Evolutionary conservation across 768 basidiomycete genomes (phyloP).

Genomic region (Fomitopsis serialis): DNA sequence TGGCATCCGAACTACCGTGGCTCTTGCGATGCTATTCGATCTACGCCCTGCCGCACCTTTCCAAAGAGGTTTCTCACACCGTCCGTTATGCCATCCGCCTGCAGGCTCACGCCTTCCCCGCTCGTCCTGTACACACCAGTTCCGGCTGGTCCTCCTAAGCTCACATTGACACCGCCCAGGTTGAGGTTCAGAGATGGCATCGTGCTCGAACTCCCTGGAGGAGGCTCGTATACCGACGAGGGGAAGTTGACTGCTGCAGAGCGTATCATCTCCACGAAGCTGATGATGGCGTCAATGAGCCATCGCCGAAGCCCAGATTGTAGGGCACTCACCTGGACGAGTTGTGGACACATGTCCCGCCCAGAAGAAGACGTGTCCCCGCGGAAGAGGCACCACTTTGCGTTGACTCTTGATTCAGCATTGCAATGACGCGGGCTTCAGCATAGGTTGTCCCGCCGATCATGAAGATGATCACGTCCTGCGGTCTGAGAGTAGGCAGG

Average conservation of each 20-base stretch:
- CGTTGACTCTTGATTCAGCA: constrained; percentile 79
- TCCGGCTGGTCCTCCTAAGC: constrained; percentile 81
- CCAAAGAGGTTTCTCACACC: constrained; percentile 85
- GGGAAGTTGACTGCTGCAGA: constrained; percentile 61
- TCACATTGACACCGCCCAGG: constrained; percentile 88
- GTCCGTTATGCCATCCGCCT: constrained; percentile 85
- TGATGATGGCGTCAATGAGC: constrained; percentile 22
- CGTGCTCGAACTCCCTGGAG: constrained; percentile 64
- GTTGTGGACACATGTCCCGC: constrained; percentile 94
- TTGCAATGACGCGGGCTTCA: constrained; percentile 80
- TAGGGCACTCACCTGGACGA: constrained; percentile 63
- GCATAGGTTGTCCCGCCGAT: constrained; percentile 96
- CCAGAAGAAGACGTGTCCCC: constrained; percentile 77
- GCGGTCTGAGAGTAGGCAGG: constrained; percentile 54
- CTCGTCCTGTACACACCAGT: constrained; percentile 83
- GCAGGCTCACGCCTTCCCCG: constrained; percentile 60
- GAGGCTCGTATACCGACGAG: constrained; percentile 65
- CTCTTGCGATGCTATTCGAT: constrained; percentile 39
- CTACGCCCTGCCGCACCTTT: constrained; percentile 84
- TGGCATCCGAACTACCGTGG: neutral
- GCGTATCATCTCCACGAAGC: constrained; percentile 87
- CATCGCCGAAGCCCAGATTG: neutral
- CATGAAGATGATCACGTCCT: constrained; percentile 96
- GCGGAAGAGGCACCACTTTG: constrained; percentile 38
- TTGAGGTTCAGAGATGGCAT: constrained; percentile 86